phyloP scores from a whole-genome alignment of 1,284 basidiomycete species.

The Rhodotorula mucilaginosa region DNA sequence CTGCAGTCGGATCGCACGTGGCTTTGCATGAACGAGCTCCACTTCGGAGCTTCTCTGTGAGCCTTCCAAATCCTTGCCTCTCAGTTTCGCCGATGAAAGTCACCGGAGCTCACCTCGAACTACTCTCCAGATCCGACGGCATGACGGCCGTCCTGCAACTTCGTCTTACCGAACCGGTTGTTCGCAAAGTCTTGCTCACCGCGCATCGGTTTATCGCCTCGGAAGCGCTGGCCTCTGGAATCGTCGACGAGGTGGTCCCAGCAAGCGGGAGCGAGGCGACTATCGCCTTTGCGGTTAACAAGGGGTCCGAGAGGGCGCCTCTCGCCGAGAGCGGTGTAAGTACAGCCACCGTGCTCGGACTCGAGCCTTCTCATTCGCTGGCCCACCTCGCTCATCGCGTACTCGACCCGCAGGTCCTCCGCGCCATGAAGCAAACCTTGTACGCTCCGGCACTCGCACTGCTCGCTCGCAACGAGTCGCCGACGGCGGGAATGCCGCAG shows the following conservation, averaged over 20 bases:
- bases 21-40: constrained; percentile 41
- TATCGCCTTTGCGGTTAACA: constrained; percentile 22
- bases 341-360: not conserved
- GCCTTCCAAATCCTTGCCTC: not conserved
- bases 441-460: constrained; percentile 13
- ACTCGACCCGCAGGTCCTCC: constrained; percentile 13
- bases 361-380: no score
- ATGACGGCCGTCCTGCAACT: constrained; percentile 26
- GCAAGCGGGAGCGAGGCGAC: constrained; percentile 22
- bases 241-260: constrained; percentile 33
- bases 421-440: constrained; percentile 25
- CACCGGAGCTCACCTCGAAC: no score
- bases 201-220: constrained; percentile 29
- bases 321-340: constrained; percentile 24
- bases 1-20: constrained; percentile 35
- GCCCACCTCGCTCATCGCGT: no score
- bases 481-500: not conserved
- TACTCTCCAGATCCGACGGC: constrained; percentile 20
- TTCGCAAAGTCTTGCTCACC: constrained; percentile 28
- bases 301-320: constrained; percentile 9
- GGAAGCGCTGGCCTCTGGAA: constrained; percentile 27
- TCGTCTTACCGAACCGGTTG: constrained; percentile 16
- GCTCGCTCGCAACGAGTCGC: constrained; percentile 18
- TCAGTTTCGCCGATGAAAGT: no score
- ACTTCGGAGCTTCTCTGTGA: constrained; percentile 19